Conservation (phyloP, 176 grass and related monocot species). For the Paspalum vaginatum region DNA sequence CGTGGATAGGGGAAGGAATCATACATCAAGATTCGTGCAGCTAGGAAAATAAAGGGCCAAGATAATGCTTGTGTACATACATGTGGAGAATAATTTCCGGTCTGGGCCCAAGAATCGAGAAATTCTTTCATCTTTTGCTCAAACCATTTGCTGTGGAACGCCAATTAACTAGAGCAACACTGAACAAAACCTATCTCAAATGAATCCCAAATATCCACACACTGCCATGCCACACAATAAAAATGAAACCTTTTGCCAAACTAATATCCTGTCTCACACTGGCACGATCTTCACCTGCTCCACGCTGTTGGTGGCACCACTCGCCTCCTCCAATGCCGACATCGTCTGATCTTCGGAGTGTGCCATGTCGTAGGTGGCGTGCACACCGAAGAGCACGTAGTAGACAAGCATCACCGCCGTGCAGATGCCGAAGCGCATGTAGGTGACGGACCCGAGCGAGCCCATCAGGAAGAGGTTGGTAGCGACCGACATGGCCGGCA, state of each 20-base stretch:
- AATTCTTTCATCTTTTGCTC: no score
- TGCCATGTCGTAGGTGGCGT: conserved; percentile 61
- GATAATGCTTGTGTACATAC: no score
- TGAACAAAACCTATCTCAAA: neutral
- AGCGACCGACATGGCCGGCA: conserved; percentile 52
- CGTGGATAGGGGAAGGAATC: no score
- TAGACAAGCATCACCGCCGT: conserved; percentile 54
- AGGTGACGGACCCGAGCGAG: conserved; percentile 43
- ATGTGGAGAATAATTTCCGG: no score
- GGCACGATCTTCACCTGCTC: conserved; percentile 37
- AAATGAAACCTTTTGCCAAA: neutral
- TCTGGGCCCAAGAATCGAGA: no score
- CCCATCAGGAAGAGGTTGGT: conserved; percentile 68
- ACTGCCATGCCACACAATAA: neutral
- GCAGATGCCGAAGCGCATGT: conserved; percentile 59
- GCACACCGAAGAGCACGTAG: conserved; percentile 63
- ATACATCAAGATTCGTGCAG: no score
- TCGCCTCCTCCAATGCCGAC: neutral
- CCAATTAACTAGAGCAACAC: neutral
- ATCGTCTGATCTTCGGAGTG: neutral
- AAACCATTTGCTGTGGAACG: neutral
- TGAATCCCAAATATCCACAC: neutral
- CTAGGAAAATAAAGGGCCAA: no score
- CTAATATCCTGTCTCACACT: neutral
- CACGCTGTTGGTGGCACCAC: neutral